Percentiles rank a stretch among this genome's conserved stretches.
Evolutionary conservation across 2,329 filamentous ascomycete species (phyloP).

Genomic region (Pyricularia grisea): DNA sequence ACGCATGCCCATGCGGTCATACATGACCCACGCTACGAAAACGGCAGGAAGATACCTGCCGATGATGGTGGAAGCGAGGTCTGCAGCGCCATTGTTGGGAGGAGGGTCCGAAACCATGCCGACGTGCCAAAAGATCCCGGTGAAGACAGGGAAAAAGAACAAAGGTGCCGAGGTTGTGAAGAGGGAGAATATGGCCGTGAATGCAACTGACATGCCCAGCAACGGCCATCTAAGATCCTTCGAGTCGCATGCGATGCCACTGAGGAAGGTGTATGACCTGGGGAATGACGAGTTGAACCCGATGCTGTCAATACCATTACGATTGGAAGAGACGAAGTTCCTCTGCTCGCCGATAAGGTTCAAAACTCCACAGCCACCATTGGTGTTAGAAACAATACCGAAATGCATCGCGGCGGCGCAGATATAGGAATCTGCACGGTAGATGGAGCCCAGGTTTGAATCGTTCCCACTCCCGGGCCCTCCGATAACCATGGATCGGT

Average conservation of each 20-base stretch:
- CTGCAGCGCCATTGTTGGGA: constrained; percentile 53
- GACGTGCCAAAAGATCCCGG: constrained; percentile 80
- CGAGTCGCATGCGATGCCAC: constrained; percentile 55
- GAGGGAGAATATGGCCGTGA: constrained; percentile 68
- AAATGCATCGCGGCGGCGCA: constrained; percentile 70
- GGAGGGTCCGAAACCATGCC: constrained; percentile 86
- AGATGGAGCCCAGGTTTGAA: constrained; percentile 33
- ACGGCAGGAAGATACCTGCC: constrained; percentile 79
- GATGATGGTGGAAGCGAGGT: constrained; percentile 66
- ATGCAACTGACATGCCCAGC: constrained; percentile 70
- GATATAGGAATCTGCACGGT: constrained; percentile 77
- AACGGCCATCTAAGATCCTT: constrained; percentile 77
- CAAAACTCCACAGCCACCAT: constrained; percentile 66
- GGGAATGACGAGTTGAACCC: constrained; percentile 86
- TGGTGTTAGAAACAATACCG: constrained; percentile 54
- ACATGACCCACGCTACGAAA: constrained; percentile 82
- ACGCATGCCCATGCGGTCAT: constrained; percentile 68
- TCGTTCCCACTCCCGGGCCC: constrained; percentile 38
- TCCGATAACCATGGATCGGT: constrained; percentile 58
- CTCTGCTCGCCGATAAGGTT: constrained; percentile 52
- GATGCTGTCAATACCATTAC: constrained; percentile 68
- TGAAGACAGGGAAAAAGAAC: constrained; percentile 79
- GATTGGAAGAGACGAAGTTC: constrained; percentile 50
- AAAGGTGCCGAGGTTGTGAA: constrained; percentile 70
- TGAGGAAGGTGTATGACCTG: constrained; percentile 69